Evolutionary conservation across 768 basidiomycete genomes (phyloP).

Genomic region (Clathrus columnatus): DNA sequence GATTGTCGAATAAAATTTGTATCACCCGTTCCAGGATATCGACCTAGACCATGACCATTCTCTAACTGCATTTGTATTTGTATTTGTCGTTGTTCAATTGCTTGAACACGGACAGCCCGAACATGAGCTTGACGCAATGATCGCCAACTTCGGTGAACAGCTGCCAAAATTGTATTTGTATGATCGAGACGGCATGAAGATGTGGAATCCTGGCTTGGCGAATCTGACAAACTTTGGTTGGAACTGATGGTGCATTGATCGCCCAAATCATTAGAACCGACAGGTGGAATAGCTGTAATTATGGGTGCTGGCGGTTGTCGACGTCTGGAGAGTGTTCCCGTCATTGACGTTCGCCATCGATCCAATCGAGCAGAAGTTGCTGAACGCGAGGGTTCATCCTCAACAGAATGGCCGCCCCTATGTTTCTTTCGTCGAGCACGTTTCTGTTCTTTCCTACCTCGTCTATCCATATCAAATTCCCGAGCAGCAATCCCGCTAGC

Average conservation of each 20-base stretch:
- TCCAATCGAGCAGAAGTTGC: constrained; percentile 3
- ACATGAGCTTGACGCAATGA: constrained; percentile 63
- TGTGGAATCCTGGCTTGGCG: background rate
- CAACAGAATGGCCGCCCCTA: constrained; percentile 10
- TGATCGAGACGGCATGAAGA: constrained; percentile 23
- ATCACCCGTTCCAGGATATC: constrained; percentile 22
- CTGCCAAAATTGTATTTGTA: constrained; percentile 11
- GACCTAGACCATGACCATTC: constrained; percentile 7
- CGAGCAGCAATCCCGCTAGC: constrained; percentile 69
- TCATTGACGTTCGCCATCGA: constrained; percentile 13
- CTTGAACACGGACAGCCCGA: constrained; percentile 61
- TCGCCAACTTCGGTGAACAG: constrained; percentile 47
- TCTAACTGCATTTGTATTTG: constrained; percentile 12
- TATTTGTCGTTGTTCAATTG: constrained; percentile 37
- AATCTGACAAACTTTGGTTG: background rate
- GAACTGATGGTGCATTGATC: background rate
- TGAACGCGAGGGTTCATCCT: background rate
- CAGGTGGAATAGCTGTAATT: constrained; percentile 12
- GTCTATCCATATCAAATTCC: constrained; percentile 54
- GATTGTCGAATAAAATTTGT: constrained; percentile 56
- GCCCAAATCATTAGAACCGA: constrained; percentile 9
- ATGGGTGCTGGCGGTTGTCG: background rate
- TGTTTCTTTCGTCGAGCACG: constrained; percentile 7
- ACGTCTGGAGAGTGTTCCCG: constrained; percentile 5
- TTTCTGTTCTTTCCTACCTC: constrained; percentile 27